A percentile compares a stretch with the other conserved stretches of the same genome.
phyloP scores from a whole-genome alignment of 345 rosid species.

The Toxicodendron radicans region DNA sequence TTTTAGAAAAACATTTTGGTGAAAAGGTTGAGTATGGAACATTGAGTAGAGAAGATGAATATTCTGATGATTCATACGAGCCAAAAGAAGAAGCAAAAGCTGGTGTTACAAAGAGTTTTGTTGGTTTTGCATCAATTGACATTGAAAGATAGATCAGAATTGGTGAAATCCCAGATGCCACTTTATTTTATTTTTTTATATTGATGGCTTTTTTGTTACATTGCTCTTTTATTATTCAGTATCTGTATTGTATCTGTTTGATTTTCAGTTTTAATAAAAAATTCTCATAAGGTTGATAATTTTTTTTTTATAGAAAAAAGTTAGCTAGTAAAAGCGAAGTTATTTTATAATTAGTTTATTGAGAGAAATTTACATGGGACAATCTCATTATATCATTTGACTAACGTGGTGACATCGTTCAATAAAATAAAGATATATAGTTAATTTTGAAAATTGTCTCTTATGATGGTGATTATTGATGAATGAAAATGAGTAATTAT shows the following conservation, averaged over 20 bases:
- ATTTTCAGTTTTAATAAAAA: too few relatives aligned
- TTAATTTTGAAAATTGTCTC: too few relatives aligned
- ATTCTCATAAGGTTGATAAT: neutral
- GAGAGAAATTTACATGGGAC: too few relatives aligned
- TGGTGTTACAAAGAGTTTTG: constrained; percentile 28
- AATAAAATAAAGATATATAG: too few relatives aligned
- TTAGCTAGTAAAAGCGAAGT: constrained; percentile 1
- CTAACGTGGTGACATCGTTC: too few relatives aligned
- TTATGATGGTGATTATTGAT: too few relatives aligned
- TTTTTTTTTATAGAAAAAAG: neutral
- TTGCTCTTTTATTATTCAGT: too few relatives aligned
- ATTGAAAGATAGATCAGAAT: constrained; percentile 41
- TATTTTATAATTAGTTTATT: too few relatives aligned
- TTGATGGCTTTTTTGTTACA: neutral
- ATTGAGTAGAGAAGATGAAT: constrained; percentile 38
- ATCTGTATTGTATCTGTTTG: too few relatives aligned
- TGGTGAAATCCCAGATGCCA: constrained; percentile 12
- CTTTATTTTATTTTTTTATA: constrained; percentile 3
- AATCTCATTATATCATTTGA: too few relatives aligned
- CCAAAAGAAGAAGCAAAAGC: constrained; percentile 30
- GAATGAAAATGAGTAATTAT: too few relatives aligned
- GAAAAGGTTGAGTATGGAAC: constrained; percentile 41
- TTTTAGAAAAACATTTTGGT: constrained; percentile 36
- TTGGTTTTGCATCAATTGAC: constrained; percentile 33
- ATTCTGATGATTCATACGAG: constrained; percentile 45